Evolutionary conservation across 164 flowering plant species (phyloP).

Genomic region (Echeveria elegans): DNA sequence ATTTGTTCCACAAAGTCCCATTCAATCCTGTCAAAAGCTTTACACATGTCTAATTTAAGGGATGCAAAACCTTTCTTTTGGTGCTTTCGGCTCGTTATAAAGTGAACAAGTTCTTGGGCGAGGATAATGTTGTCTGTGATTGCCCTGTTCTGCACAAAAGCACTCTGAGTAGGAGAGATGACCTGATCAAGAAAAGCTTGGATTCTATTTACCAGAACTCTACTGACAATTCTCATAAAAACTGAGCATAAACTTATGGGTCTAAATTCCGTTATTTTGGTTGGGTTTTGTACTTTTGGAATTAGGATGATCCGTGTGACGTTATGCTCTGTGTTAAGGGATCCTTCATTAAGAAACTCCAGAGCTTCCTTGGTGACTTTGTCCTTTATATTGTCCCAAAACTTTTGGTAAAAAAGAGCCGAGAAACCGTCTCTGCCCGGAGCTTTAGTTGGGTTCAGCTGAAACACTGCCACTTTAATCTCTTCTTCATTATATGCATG

Average conservation of each 20-base stretch:
- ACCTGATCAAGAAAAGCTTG: background rate
- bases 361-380: background rate
- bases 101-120: background rate
- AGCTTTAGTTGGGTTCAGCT: too few relatives aligned
- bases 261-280: background rate
- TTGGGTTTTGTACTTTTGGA: background rate
- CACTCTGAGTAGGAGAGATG: background rate
- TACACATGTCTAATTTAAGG: background rate
- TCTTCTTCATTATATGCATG: too few relatives aligned
- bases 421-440: background rate
- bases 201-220: background rate
- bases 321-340: background rate
- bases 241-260: background rate
- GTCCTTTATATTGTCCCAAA: background rate
- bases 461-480: too few relatives aligned
- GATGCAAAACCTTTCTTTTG: background rate
- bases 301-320: background rate
- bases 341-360: background rate
- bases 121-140: background rate
- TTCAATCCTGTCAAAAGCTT: background rate
- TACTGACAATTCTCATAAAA: background rate
- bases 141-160: background rate
- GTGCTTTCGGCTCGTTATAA: background rate
- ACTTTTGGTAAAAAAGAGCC: background rate
- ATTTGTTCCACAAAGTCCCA: background rate